Conservation (phyloP, 495 filamentous ascomycete genomes). For the Aspergillus indologenus region DNA sequence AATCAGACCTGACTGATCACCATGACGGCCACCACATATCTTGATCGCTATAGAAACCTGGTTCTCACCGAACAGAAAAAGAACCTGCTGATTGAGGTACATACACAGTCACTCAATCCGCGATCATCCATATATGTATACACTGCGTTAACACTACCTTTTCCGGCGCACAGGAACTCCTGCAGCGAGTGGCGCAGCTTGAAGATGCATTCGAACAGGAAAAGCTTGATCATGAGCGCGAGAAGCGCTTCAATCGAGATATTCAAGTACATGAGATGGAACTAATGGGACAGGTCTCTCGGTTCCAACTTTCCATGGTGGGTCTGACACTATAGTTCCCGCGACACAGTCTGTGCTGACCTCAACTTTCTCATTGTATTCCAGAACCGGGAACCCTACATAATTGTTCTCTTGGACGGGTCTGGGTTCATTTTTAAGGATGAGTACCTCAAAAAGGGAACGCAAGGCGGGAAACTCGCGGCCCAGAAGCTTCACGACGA, state of each 20-base stretch:
- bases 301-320: conserved; percentile 51
- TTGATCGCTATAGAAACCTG: conserved; percentile 48
- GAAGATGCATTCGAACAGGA: conserved; percentile 47
- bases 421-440: conserved; percentile 76
- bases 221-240: conserved; percentile 51
- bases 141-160: conserved; percentile 8
- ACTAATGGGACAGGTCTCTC: conserved; percentile 50
- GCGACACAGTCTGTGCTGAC: conserved; percentile 15
- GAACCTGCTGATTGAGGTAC: conserved; percentile 52
- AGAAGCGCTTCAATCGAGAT: conserved; percentile 55
- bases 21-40: conserved; percentile 36
- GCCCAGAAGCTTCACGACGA: conserved; percentile 58
- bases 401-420: conserved; percentile 73
- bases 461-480: conserved; percentile 68
- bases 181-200: conserved; percentile 45
- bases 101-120: conserved; percentile 11
- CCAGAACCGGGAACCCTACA: conserved; percentile 72
- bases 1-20: too few relatives aligned
- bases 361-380: conserved; percentile 17
- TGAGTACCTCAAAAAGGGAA: conserved; percentile 57
- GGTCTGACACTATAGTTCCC: background rate
- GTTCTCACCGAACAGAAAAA: conserved; percentile 48
- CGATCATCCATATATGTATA: conserved; percentile 4
- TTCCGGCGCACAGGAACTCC: conserved; percentile 40
- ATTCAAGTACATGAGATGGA: conserved; percentile 52